Evolutionary conservation across 164 flowering plant species (phyloP).

Genomic region (Chimonanthus salicifolius): DNA sequence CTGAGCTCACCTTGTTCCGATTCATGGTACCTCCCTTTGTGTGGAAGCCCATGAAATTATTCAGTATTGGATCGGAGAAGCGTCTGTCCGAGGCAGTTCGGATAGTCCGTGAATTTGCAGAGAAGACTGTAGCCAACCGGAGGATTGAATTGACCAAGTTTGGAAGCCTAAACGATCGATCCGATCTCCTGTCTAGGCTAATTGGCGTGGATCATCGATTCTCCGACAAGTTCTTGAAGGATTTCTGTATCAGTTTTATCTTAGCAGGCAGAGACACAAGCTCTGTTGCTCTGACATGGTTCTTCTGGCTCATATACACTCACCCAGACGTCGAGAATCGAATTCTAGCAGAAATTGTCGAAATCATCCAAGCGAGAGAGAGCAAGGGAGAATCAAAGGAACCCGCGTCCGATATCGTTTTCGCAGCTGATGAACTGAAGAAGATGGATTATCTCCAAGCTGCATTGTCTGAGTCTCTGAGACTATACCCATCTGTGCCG

Average conservation of each 20-base stretch:
- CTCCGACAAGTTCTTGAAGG: slow-evolving; percentile 36
- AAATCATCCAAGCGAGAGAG: slow-evolving; percentile 14
- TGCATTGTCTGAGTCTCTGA: slow-evolving; percentile 47
- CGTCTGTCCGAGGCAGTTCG: slow-evolving; percentile 17
- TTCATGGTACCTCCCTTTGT: slow-evolving; percentile 49
- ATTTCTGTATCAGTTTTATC: slow-evolving; percentile 63
- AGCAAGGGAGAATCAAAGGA: background rate
- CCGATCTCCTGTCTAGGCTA: slow-evolving; percentile 55
- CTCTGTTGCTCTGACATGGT: slow-evolving; percentile 68
- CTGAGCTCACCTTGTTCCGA: slow-evolving; percentile 37
- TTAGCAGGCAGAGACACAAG: slow-evolving; percentile 79
- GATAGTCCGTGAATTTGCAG: slow-evolving; percentile 45
- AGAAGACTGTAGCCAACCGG: slow-evolving; percentile 34
- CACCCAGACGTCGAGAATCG: slow-evolving; percentile 41
- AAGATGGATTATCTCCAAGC: slow-evolving; percentile 69
- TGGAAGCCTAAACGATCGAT: slow-evolving; percentile 19
- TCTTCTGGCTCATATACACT: slow-evolving; percentile 56
- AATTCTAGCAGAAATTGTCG: slow-evolving; percentile 36
- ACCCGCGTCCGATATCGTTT: slow-evolving; percentile 6
- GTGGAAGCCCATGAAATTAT: slow-evolving; percentile 47
- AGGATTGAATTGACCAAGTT: slow-evolving; percentile 20
- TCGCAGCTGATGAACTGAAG: slow-evolving; percentile 36
- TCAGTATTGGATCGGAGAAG: slow-evolving; percentile 22
- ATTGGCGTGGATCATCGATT: slow-evolving; percentile 23
- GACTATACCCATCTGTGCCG: slow-evolving; percentile 66